A percentile compares a stretch with the other conserved stretches of the same genome.
Evolutionary conservation across 2,329 filamentous ascomycete species (phyloP).

Genomic region (Pyrenophora graminea): DNA sequence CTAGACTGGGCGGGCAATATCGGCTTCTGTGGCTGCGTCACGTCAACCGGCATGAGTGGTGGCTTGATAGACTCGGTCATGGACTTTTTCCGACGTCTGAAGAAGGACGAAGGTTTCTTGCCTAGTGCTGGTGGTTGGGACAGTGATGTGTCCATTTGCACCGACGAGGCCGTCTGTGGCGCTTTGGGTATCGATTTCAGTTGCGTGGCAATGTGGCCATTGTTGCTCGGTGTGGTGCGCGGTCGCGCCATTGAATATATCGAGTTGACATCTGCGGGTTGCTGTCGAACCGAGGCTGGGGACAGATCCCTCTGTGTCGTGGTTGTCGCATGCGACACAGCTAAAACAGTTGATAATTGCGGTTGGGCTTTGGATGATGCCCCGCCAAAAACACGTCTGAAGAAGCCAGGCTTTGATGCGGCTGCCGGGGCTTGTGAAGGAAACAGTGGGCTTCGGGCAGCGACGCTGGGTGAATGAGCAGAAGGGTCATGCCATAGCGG

Average conservation of each 20-base stretch:
- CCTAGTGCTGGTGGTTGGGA: conserved; percentile 57
- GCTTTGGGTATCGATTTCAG: conserved; percentile 49
- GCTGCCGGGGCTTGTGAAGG: conserved; percentile 46
- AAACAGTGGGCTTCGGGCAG: conserved; percentile 54
- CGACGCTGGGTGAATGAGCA: conserved; percentile 59
- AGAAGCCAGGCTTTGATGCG: conserved; percentile 79
- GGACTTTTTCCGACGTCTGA: conserved; percentile 91
- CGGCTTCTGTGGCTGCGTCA: conserved; percentile 39
- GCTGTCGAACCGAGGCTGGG: conserved; percentile 22
- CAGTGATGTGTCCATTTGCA: conserved; percentile 29
- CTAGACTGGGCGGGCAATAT: conserved; percentile 44
- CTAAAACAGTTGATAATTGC: conserved; percentile 34
- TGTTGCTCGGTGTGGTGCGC: conserved; percentile 47
- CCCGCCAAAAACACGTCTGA: conserved; percentile 82
- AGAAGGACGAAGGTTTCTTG: conserved; percentile 95
- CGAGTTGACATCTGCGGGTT: conserved; percentile 34
- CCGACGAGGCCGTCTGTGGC: conserved; percentile 33
- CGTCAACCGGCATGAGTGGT: conserved; percentile 57
- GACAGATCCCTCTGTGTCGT: conserved; percentile 24
- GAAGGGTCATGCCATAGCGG: conserved; percentile 54
- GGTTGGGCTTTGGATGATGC: conserved; percentile 61
- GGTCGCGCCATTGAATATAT: conserved; percentile 41
- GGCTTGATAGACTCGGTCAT: conserved; percentile 69
- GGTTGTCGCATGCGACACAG: conserved; percentile 9
- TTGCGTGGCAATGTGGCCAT: conserved; percentile 53